Evolutionary conservation across 768 basidiomycete genomes (phyloP).

Genomic region (Leccinellum rugosiceps): DNA sequence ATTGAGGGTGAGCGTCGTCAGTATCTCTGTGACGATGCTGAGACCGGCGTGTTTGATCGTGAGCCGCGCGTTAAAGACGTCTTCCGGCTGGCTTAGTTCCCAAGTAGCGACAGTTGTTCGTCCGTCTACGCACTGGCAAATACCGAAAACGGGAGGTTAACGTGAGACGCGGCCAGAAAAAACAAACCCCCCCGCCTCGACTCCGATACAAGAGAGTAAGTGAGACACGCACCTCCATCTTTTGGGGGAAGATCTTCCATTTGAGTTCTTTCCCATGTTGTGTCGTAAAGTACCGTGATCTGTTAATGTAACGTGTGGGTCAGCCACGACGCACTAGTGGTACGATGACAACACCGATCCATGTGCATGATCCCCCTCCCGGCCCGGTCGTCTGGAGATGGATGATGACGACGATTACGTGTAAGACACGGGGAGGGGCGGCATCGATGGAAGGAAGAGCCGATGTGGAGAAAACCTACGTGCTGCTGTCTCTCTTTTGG

Average conservation of each 20-base stretch:
- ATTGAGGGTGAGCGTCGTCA: constrained; percentile 72
- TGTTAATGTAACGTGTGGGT: constrained; percentile 23
- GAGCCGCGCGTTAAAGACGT: constrained; percentile 57
- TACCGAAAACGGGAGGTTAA: background rate
- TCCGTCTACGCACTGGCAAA: constrained; percentile 61
- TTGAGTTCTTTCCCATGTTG: constrained; percentile 70
- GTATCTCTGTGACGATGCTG: constrained; percentile 67
- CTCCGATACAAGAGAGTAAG: background rate
- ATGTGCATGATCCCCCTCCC: background rate
- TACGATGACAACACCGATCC: background rate
- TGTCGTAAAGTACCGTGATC: constrained; percentile 72
- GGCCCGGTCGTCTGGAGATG: background rate
- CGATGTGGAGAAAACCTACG: constrained; percentile 43
- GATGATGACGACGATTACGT: background rate
- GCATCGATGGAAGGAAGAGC: background rate
- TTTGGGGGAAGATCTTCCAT: constrained; percentile 61
- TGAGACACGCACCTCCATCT: constrained; percentile 59
- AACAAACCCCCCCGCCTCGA: background rate
- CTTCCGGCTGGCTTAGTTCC: constrained; percentile 57
- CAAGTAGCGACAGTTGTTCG: constrained; percentile 62
- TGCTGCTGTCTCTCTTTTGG: constrained; percentile 58
- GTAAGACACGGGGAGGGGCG: no score
- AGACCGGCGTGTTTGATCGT: constrained; percentile 58
- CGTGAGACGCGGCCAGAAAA: constrained; percentile 5
- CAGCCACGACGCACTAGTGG: background rate